These are phyloP conservation scores for Termitomyces sp. DNA, from an alignment of 768 basidiomycete species.

Conservation along the genomic window DNA sequence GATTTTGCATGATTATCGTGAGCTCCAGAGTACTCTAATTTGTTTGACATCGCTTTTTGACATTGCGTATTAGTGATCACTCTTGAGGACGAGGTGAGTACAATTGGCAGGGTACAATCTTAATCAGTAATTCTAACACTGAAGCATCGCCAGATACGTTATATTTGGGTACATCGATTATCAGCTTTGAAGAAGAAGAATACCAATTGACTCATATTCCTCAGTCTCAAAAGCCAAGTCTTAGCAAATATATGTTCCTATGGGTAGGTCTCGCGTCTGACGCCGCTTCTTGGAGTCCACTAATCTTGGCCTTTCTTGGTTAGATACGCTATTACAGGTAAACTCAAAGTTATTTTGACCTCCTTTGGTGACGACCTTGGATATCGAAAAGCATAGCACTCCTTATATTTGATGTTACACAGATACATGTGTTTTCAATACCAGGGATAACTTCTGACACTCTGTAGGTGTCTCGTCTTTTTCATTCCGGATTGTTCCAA, in stretches of 20 bases:
- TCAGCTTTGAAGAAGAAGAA: not conserved
- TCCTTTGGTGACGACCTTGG: not conserved
- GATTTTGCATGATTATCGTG: conserved; percentile 32
- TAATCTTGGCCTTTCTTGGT: not conserved
- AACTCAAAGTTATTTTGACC: not conserved
- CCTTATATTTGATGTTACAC: conserved; percentile 35
- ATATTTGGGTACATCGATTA: conserved; percentile 29
- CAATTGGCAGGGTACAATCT: not conserved
- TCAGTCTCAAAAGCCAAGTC: conserved; percentile 27
- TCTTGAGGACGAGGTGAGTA: conserved; percentile 26
- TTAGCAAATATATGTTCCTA: conserved; percentile 34
- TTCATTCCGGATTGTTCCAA: not conserved
- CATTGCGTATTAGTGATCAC: conserved; percentile 20
- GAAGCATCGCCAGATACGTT: conserved; percentile 22
- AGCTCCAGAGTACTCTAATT: not conserved
- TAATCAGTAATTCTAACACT: not conserved
- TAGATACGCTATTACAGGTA: conserved; percentile 40
- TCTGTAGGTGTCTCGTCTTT: conserved; percentile 21
- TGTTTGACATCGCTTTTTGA: not conserved
- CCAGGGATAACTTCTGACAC: conserved; percentile 29
- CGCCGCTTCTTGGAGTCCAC: not conserved
- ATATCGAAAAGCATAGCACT: conserved; percentile 26
- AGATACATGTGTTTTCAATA: conserved; percentile 36
- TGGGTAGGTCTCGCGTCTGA: conserved; percentile 23
- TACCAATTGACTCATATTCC: not conserved